phyloP scores from a whole-genome alignment of 2,329 filamentous ascomycete genomes.

The Nectriaceae sp. region DNA sequence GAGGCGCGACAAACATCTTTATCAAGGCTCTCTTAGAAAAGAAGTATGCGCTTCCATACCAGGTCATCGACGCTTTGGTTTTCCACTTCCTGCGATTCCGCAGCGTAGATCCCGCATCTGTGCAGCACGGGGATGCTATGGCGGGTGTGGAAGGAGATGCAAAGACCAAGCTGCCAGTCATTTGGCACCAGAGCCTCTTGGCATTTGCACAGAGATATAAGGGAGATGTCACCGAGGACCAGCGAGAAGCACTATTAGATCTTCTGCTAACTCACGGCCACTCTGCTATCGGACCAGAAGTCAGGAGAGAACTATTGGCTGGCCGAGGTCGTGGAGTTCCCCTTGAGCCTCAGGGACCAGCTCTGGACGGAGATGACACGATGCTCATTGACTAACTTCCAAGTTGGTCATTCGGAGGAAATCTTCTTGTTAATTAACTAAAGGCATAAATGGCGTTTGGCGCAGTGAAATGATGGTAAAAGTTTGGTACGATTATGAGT shows the following conservation, averaged over 20 bases:
- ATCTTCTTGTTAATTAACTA: slow-evolving; percentile 23
- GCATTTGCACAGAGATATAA: slow-evolving; percentile 93
- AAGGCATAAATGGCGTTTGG: slow-evolving; percentile 27
- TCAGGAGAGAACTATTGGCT: slow-evolving; percentile 83
- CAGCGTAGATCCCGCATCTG: slow-evolving; percentile 62
- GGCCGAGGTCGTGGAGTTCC: slow-evolving; percentile 80
- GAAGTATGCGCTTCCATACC: slow-evolving; percentile 93
- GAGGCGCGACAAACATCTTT: slow-evolving; percentile 92
- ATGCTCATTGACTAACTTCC: slow-evolving; percentile 73
- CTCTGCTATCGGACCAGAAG: slow-evolving; percentile 85
- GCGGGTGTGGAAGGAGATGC: slow-evolving; percentile 49
- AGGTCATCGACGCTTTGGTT: slow-evolving; percentile 90
- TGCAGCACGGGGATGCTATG: slow-evolving; percentile 56
- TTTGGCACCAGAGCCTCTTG: slow-evolving; percentile 94
- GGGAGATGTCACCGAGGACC: slow-evolving; percentile 94
- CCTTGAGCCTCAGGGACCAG: slow-evolving; percentile 57
- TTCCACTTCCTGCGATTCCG: slow-evolving; percentile 96
- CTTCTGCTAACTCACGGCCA: slow-evolving; percentile 83
- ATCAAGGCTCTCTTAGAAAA: slow-evolving; percentile 93
- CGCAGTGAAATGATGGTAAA: slow-evolving; percentile 20
- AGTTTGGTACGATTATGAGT: slow-evolving; percentile 25
- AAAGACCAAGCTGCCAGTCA: slow-evolving; percentile 74
- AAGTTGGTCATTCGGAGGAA: slow-evolving; percentile 10
- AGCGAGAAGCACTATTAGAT: slow-evolving; percentile 87
- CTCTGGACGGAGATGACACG: slow-evolving; percentile 80